Evolutionary conservation across 768 basidiomycete species (phyloP).

Genomic region (Leccinum longicurvipes): DNA sequence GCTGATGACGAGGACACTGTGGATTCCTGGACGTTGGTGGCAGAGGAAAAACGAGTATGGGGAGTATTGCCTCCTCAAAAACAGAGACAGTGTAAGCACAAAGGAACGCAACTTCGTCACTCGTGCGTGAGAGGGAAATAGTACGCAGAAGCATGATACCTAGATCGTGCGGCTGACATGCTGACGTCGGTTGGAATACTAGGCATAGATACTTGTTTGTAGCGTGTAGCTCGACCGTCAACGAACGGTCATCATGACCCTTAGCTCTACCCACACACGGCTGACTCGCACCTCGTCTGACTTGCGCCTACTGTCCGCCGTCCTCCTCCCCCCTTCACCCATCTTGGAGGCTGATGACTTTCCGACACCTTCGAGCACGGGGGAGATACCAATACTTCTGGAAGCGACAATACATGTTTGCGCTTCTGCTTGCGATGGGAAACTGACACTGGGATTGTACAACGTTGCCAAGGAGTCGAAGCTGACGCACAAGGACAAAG

Average conservation of each 20-base stretch:
- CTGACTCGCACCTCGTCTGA: conserved; percentile 41
- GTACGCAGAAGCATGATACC: conserved; percentile 5
- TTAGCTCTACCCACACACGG: conserved; percentile 18
- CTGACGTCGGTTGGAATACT: conserved; percentile 20
- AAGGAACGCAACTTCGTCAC: conserved; percentile 25
- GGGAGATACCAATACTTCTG: conserved; percentile 51
- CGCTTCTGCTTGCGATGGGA: conserved; percentile 1
- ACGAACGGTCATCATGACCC: conserved; percentile 10
- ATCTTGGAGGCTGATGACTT: conserved; percentile 39
- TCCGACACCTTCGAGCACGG: conserved; percentile 38
- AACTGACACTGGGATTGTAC: background rate
- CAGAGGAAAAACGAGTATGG: conserved; percentile 72
- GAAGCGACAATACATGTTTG: conserved; percentile 20
- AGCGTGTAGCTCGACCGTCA: background rate
- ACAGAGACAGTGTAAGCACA: conserved; percentile 37
- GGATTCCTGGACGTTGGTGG: conserved; percentile 74
- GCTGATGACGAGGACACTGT: conserved; percentile 70
- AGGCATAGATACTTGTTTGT: conserved; percentile 5
- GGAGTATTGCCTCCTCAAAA: conserved; percentile 85
- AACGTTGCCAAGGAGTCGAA: conserved; percentile 6
- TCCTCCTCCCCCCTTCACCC: conserved; percentile 44
- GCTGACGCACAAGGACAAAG: background rate
- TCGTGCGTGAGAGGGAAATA: conserved; percentile 7
- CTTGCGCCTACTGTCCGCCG: conserved; percentile 35
- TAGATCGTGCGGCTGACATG: conserved; percentile 17